Conservation (phyloP, 352 stramenopile species). For the Paralagenidium karlingii region DNA sequence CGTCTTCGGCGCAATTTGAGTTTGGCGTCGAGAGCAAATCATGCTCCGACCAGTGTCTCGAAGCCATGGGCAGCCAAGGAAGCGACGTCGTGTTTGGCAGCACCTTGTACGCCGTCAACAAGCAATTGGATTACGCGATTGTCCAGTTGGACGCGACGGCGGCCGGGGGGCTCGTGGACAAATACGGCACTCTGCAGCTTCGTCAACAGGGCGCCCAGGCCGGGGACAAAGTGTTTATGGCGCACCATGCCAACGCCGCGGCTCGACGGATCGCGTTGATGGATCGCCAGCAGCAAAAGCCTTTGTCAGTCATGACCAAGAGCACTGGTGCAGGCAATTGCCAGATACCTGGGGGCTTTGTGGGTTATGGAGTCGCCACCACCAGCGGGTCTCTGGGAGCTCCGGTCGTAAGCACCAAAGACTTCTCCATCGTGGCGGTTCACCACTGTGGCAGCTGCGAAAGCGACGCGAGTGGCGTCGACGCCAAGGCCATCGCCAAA, state of each 20-base stretch:
- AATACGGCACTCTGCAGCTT: constrained; percentile 11
- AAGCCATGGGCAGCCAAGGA: constrained; percentile 9
- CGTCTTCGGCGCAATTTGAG: constrained; percentile 7
- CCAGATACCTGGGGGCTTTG: constrained; percentile 2
- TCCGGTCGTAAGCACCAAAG: constrained; percentile 8
- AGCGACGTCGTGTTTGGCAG: constrained; percentile 8
- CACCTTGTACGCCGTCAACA: constrained; percentile 11
- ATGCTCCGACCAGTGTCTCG: constrained; percentile 9
- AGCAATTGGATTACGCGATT: constrained; percentile 13
- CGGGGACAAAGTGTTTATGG: constrained; percentile 12
- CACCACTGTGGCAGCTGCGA: constrained; percentile 9
- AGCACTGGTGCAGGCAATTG: not conserved
- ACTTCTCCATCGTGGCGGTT: constrained; percentile 7
- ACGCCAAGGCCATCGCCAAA: constrained; percentile 4
- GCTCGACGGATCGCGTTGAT: constrained; percentile 7
- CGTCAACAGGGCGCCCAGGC: constrained; percentile 1
- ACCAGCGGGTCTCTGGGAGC: constrained; percentile 7
- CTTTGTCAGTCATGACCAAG: constrained; percentile 1
- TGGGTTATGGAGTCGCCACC: constrained; percentile 13
- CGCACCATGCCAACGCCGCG: constrained; percentile 11
- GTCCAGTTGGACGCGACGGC: constrained; percentile 8
- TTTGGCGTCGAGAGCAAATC: constrained; percentile 11
- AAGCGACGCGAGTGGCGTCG: constrained; percentile 1
- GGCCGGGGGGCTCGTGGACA: constrained; percentile 4
- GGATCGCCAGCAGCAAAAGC: constrained; percentile 3